Percentiles rank a stretch among this genome's conserved stretches.
These are phyloP conservation scores for Areca catechu DNA, from an alignment of 176 grass and related monocot genomes.

Conservation along the genomic window DNA sequence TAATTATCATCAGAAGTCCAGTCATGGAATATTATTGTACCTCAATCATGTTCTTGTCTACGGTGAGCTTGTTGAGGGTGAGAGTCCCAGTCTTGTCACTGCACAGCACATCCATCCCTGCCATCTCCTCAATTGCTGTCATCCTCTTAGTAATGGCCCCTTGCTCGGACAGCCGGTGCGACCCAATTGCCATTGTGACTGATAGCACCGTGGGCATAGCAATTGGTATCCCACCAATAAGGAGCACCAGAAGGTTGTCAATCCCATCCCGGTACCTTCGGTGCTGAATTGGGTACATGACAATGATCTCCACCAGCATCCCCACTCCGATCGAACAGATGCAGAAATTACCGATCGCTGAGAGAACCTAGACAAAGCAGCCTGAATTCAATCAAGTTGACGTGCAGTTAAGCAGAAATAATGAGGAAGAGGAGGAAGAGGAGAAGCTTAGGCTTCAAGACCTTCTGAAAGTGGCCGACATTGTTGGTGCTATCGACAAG, in stretches of 20 bases:
- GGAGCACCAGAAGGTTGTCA: conserved; percentile 85
- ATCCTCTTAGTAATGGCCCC: conserved; percentile 86
- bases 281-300: conserved; percentile 77
- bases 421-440: too few relatives aligned
- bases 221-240: conserved; percentile 83
- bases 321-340: conserved; percentile 56
- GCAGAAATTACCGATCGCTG: conserved; percentile 72
- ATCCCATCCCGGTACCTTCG: conserved; percentile 54
- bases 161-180: conserved; percentile 59
- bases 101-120: conserved; percentile 42
- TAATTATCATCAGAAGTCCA: too few relatives aligned
- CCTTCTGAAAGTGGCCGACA: conserved; percentile 89
- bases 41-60: conserved; percentile 59
- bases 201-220: conserved; percentile 90
- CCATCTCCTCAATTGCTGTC: conserved; percentile 46
- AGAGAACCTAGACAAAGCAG: conserved; percentile 32
- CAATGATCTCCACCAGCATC: conserved; percentile 47
- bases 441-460: background rate
- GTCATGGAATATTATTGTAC: conserved; percentile 4
- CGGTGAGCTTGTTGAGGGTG: conserved; percentile 38
- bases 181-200: conserved; percentile 81
- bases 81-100: conserved; percentile 46
- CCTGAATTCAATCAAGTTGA: background rate
- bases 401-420: background rate
- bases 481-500: conserved; percentile 93